phyloP scores from a whole-genome alignment of 2,329 filamentous ascomycete species.

The Volutella citrinella region DNA sequence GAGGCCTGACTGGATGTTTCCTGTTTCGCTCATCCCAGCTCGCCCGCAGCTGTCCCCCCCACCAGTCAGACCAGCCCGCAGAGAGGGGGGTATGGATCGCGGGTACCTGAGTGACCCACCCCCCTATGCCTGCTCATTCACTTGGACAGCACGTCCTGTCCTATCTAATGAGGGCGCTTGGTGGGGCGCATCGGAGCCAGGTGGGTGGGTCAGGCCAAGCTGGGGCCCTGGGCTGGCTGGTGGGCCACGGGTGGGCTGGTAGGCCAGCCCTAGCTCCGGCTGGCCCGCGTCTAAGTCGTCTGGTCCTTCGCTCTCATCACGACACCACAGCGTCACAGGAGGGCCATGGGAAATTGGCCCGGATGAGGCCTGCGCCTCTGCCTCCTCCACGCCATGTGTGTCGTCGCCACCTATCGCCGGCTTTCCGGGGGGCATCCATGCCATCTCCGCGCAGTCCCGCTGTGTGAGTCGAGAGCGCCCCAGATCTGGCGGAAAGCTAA shows the following conservation, averaged over 20 bases:
- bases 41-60: no score
- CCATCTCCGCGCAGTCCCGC: constrained; percentile 21
- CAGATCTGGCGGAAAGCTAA: no score
- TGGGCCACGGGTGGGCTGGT: no score
- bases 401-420: constrained; percentile 17
- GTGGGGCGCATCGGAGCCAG: no score
- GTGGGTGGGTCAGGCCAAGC: constrained; percentile 4
- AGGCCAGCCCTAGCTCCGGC: constrained; percentile 11
- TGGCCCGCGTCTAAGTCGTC: constrained; percentile 22
- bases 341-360: constrained; percentile 23
- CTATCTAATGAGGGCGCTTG: constrained; percentile 10
- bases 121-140: no score
- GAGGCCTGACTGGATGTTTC: no score
- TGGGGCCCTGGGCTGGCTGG: constrained; percentile 14
- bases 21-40: no score
- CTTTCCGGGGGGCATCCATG: constrained; percentile 18
- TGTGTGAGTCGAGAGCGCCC: no score
- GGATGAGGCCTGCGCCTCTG: constrained; percentile 15
- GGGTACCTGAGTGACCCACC: no score
- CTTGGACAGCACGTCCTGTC: constrained; percentile 13
- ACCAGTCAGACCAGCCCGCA: no score
- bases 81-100: no score
- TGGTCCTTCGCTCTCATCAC: constrained; percentile 14
- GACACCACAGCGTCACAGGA: constrained; percentile 21
- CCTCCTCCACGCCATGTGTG: constrained; percentile 20